Evolutionary conservation across 176 grass and related monocot genomes (phyloP).

Genomic region (Rhynchospora tenuis): DNA sequence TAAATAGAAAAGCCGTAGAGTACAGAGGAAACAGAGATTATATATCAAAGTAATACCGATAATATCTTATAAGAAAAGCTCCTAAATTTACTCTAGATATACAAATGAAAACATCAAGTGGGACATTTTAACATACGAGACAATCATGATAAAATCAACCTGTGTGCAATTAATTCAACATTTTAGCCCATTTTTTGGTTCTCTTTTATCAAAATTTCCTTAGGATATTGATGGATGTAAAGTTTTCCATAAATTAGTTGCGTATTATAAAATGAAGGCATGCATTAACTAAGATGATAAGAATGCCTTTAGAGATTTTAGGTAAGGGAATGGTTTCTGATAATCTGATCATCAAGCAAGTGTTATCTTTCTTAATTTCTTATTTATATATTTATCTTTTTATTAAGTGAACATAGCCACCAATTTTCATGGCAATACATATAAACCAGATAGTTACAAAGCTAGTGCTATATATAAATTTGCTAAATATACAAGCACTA

Average conservation of each 20-base stretch:
- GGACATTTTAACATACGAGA: background rate
- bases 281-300: background rate
- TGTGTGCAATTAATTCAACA: too few species aligned
- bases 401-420: background rate
- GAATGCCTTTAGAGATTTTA: background rate
- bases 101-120: background rate
- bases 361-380: background rate
- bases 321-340: background rate
- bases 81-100: background rate
- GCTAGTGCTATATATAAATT: background rate
- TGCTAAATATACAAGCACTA: background rate
- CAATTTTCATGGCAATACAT: background rate
- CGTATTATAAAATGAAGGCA: background rate
- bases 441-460: background rate
- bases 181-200: too few species aligned
- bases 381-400: background rate
- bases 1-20: too few species aligned
- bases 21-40: too few species aligned
- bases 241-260: background rate
- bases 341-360: too few species aligned
- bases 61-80: background rate
- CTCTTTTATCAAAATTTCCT: too few species aligned
- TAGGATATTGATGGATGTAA: too few species aligned
- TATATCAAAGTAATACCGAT: background rate
- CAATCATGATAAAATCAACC: background rate